These are phyloP conservation scores for Fusarium agapanthi DNA, from an alignment of 2,329 filamentous ascomycete species.

Conservation along the genomic window DNA sequence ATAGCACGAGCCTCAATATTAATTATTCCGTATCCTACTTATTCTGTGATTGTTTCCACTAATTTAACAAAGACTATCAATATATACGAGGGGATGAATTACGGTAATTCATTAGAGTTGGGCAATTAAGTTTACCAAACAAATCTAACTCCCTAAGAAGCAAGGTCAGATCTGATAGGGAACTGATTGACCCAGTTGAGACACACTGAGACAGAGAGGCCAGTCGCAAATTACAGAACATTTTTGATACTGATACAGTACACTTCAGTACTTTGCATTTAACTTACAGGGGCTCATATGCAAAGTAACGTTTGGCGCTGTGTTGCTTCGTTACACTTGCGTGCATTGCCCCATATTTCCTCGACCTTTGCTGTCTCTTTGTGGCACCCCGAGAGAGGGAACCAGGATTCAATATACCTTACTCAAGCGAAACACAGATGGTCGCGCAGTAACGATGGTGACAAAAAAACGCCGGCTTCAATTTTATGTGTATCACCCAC, in stretches of 20 bases:
- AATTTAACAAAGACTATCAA: neutral
- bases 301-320: conserved; percentile 30
- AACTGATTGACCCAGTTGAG: conserved; percentile 5
- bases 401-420: conserved; percentile 20
- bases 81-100: neutral
- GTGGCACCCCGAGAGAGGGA: conserved; percentile 30
- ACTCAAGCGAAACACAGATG: conserved; percentile 10
- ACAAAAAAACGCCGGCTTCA: conserved; percentile 6
- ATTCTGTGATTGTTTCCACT: neutral
- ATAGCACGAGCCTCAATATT: neutral
- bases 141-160: neutral
- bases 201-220: neutral
- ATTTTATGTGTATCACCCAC: neutral
- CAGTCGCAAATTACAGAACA: neutral
- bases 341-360: conserved; percentile 17
- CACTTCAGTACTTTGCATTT: neutral
- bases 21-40: neutral
- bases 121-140: neutral
- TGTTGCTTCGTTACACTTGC: conserved; percentile 34
- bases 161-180: neutral
- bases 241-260: neutral
- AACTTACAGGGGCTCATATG: conserved; percentile 16
- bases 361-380: conserved; percentile 17
- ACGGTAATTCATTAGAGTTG: neutral
- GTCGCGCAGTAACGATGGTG: conserved; percentile 6